phyloP scores from a whole-genome alignment of 805 yeast species.

The Ogataea kodamae region DNA sequence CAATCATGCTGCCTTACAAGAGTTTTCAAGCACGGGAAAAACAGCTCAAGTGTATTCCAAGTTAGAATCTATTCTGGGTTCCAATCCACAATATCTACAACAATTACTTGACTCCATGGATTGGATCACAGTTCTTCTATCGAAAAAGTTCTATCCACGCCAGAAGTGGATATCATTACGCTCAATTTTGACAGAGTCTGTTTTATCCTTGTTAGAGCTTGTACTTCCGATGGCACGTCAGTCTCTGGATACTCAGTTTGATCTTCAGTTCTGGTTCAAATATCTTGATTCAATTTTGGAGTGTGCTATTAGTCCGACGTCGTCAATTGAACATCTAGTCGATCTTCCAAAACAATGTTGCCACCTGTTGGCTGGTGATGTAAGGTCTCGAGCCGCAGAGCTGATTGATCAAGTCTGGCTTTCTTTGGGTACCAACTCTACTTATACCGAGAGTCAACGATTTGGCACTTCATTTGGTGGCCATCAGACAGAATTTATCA shows the following conservation, averaged over 20 bases:
- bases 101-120: constrained; percentile 20
- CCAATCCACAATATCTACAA: constrained; percentile 7
- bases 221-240: constrained; percentile 46
- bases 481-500: constrained; percentile 62
- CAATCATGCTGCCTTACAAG: constrained; percentile 7
- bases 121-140: constrained; percentile 45
- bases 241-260: constrained; percentile 55
- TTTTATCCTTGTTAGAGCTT: constrained; percentile 52
- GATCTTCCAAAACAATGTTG: constrained; percentile 74
- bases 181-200: constrained; percentile 53
- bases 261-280: constrained; percentile 64
- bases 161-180: constrained; percentile 72
- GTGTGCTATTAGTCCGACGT: constrained; percentile 63
- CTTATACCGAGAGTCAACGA: constrained; percentile 49
- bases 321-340: constrained; percentile 65
- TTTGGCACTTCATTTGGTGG: constrained; percentile 69
- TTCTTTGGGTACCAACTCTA: constrained; percentile 59
- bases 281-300: constrained; percentile 56
- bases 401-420: constrained; percentile 70
- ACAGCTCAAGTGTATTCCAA: constrained; percentile 9
- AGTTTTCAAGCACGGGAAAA: constrained; percentile 3
- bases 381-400: constrained; percentile 56
- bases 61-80: constrained; percentile 10
- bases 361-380: constrained; percentile 55
- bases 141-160: constrained; percentile 59